Conservation (phyloP, 345 rosid species). For the Gossypium arboreum region DNA sequence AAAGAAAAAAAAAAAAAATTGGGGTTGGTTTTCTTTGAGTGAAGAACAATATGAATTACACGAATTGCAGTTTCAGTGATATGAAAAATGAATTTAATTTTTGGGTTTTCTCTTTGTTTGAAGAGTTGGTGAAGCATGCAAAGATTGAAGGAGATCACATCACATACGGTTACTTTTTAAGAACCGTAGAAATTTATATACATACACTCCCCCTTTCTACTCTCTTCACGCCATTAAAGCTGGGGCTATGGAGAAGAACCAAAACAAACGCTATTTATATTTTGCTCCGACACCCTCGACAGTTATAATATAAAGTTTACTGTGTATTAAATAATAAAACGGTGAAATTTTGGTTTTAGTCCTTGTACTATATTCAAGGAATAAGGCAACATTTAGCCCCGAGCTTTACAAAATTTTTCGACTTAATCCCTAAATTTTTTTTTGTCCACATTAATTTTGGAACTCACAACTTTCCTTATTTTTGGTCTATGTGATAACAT, state of each 20-base stretch:
- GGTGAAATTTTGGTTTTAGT: neutral
- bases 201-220: constrained; percentile 13
- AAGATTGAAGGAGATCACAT: constrained; percentile 23
- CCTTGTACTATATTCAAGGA: neutral
- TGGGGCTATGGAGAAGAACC: constrained; percentile 13
- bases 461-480: no score
- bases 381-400: neutral
- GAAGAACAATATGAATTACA: neutral
- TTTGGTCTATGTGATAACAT: no score
- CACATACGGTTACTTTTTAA: constrained; percentile 18
- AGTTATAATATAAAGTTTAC: neutral
- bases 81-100: neutral
- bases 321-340: neutral
- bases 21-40: neutral
- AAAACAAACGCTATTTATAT: constrained; percentile 17
- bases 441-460: no score
- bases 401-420: neutral
- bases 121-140: constrained; percentile 31
- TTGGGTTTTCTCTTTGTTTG: constrained; percentile 14
- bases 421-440: no score
- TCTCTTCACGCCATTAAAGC: constrained; percentile 32
- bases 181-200: constrained; percentile 18
- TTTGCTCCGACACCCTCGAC: constrained; percentile 2
- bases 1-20: neutral
- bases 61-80: constrained; percentile 2